Evolutionary conservation across 2,329 filamentous ascomycete species (phyloP).

Genomic region (Acephala macrosclerotiorum): DNA sequence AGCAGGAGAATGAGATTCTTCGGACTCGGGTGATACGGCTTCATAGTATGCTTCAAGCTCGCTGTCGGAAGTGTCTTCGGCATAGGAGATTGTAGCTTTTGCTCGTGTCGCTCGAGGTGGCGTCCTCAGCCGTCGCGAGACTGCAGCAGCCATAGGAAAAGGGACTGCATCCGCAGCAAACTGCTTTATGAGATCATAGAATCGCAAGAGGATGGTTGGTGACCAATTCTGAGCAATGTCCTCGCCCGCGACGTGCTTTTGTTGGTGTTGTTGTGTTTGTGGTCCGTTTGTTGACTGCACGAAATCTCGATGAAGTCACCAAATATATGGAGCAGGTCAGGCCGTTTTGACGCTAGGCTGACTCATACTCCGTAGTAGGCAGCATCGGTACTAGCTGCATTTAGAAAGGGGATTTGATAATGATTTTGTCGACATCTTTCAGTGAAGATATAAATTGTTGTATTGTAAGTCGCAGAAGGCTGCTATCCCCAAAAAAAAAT

Average conservation of each 20-base stretch:
- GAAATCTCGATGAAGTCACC: conserved; percentile 1
- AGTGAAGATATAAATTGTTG: conserved; percentile 6
- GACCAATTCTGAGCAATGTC: not conserved
- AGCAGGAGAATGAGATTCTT: conserved; percentile 14
- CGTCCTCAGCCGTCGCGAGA: conserved; percentile 20
- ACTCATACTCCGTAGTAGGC: not conserved
- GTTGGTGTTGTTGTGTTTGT: not conserved
- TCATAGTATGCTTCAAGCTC: conserved; percentile 21
- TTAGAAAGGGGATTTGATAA: not conserved
- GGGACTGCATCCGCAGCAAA: not conserved
- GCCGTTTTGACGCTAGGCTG: not conserved
- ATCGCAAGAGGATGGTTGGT: not conserved
- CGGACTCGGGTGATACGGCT: conserved; percentile 19
- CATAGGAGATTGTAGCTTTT: conserved; percentile 39
- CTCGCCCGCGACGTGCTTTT: not conserved
- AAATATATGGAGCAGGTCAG: not conserved
- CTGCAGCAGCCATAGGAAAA: conserved; percentile 23
- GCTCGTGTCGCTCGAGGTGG: conserved; percentile 33
- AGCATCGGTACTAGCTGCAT: not conserved
- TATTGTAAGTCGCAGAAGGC: conserved; percentile 5
- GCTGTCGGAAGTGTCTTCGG: conserved; percentile 34
- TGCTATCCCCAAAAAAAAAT: not conserved
- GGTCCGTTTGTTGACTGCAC: not conserved
- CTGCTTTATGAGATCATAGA: not conserved
- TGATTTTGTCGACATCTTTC: not conserved